Evolutionary conservation across 2,329 filamentous ascomycete genomes (phyloP).

Genomic region (Diaporthe sp.): DNA sequence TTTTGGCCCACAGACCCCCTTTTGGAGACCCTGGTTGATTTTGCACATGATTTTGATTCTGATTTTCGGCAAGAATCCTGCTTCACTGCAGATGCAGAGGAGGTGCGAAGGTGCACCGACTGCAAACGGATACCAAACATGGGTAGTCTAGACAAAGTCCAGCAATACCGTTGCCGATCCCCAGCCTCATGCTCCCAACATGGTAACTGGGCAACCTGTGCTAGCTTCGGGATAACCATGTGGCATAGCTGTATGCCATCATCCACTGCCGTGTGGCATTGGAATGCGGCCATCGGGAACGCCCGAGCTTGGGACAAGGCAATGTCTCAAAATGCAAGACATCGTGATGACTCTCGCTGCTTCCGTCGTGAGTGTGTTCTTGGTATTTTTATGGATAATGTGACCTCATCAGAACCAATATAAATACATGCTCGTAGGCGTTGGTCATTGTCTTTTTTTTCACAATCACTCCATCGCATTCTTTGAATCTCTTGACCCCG

Average conservation of each 20-base stretch:
- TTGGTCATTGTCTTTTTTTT: background rate
- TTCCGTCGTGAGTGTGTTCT: background rate
- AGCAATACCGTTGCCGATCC: slow-evolving; percentile 9
- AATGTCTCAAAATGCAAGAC: slow-evolving; percentile 1
- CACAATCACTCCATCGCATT: background rate
- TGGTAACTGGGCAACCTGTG: background rate
- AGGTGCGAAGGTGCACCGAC: background rate
- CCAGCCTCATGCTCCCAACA: background rate
- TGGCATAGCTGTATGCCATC: background rate
- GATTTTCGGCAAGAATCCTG: background rate
- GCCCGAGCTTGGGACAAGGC: background rate
- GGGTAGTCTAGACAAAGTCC: background rate
- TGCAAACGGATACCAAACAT: slow-evolving; percentile 2
- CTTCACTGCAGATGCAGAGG: background rate
- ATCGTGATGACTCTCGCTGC: background rate
- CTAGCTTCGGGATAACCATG: slow-evolving; percentile 1
- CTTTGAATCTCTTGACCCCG: background rate
- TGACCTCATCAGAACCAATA: background rate
- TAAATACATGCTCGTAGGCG: background rate
- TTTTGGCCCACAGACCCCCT: background rate
- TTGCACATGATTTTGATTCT: background rate
- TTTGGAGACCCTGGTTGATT: background rate
- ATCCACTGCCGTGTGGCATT: background rate
- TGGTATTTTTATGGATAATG: background rate
- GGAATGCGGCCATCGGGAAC: slow-evolving; percentile 22